These are phyloP conservation scores for Polytrichum commune DNA, from an alignment of 225 moss, liverwort and hornwort species.

Conservation along the genomic window DNA sequence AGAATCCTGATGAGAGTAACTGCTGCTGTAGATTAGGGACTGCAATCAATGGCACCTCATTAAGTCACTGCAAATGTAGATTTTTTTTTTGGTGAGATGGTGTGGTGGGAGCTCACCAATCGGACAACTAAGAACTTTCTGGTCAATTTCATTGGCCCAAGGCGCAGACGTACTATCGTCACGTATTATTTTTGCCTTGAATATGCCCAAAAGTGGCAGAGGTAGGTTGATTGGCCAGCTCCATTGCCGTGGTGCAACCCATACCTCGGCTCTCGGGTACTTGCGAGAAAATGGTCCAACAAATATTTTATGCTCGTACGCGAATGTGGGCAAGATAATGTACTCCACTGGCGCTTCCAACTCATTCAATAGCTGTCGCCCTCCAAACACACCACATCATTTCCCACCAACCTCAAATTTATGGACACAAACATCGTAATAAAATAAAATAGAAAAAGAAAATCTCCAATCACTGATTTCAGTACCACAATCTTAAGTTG, in stretches of 20 bases:
- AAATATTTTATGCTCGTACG: slow-evolving; percentile 98
- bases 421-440: neutral
- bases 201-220: slow-evolving; percentile 89
- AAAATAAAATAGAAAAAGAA: no score
- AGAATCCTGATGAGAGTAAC: no score
- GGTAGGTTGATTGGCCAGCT: slow-evolving; percentile 98
- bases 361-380: slow-evolving; percentile 98
- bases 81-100: no score
- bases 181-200: slow-evolving; percentile 62
- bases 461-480: no score
- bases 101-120: slow-evolving; percentile 56
- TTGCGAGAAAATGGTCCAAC: slow-evolving; percentile 95
- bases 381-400: slow-evolving; percentile 83
- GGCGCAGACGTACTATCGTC: slow-evolving; percentile 62
- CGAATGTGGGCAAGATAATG: slow-evolving; percentile 92
- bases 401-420: slow-evolving; percentile 57
- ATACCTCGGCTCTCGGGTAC: slow-evolving; percentile 86
- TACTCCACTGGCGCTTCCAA: slow-evolving; percentile 84
- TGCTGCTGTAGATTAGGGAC: no score
- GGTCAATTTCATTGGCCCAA: slow-evolving; percentile 92
- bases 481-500: no score
- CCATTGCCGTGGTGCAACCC: slow-evolving; percentile 99
- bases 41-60: no score
- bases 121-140: slow-evolving; percentile 88
- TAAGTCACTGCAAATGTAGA: no score